A percentile compares a stretch with the other conserved stretches of the same genome.
Conservation (phyloP, 2,329 filamentous ascomycete species). For the Fusarium penzigii region DNA sequence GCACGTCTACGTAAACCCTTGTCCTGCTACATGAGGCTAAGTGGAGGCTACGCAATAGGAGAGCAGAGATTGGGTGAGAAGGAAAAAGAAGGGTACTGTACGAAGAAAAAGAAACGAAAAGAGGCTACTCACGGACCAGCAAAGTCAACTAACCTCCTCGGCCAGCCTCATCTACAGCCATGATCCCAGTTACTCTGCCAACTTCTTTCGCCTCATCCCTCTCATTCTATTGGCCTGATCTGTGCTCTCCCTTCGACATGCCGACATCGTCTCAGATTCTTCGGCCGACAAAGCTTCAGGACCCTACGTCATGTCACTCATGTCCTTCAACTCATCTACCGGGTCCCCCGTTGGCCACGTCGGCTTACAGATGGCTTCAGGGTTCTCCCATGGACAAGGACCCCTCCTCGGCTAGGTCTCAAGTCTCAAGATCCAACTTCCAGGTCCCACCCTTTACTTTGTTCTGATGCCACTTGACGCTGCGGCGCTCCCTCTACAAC, state of each 20-base stretch:
- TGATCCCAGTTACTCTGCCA: slow-evolving; percentile 21
- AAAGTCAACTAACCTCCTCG: slow-evolving; percentile 1
- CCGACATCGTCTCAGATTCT: slow-evolving; percentile 24
- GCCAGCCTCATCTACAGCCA: slow-evolving; percentile 30
- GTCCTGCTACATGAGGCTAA: no score
- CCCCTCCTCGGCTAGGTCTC: slow-evolving; percentile 7
- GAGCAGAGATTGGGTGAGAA: no score
- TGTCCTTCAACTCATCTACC: slow-evolving; percentile 10
- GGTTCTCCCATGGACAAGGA: slow-evolving; percentile 26
- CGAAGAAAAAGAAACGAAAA: no score
- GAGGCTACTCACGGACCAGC: no score
- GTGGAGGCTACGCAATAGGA: no score
- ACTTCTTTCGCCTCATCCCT: slow-evolving; percentile 11
- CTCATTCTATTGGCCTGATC: slow-evolving; percentile 25
- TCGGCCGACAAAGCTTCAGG: neutral
- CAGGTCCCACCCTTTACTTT: slow-evolving; percentile 10
- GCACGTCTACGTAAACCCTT: no score
- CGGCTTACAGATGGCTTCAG: slow-evolving; percentile 17
- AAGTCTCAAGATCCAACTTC: slow-evolving; percentile 20
- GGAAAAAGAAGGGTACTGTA: no score
- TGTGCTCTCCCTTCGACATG: slow-evolving; percentile 3
- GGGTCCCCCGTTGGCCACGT: slow-evolving; percentile 22
- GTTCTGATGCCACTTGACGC: slow-evolving; percentile 7
- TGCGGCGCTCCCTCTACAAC: slow-evolving; percentile 8
- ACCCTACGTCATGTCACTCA: slow-evolving; percentile 23